These are phyloP conservation scores for Ilyonectria mors-panacis DNA, from an alignment of 2,329 filamentous ascomycete species.

Conservation along the genomic window DNA sequence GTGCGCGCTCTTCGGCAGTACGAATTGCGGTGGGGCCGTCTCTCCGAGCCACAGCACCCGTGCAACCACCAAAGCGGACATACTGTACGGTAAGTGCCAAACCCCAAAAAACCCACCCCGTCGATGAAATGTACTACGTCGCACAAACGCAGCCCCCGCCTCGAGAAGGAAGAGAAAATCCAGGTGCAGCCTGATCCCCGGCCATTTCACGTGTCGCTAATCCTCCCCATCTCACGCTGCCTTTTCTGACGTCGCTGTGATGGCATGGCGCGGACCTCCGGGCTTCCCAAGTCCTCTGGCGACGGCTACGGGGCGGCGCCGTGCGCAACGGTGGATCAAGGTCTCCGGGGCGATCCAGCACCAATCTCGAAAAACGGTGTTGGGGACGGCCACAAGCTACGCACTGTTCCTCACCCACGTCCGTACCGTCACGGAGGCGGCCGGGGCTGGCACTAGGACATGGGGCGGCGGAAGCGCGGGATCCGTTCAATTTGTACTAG, in stretches of 20 bases:
- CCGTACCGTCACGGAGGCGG: conserved; percentile 27
- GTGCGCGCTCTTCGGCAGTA: conserved; percentile 18
- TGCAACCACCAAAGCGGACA: conserved; percentile 8
- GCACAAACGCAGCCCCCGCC: neutral
- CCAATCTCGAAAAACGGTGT: neutral
- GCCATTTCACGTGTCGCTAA: no score
- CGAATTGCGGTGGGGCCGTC: conserved; percentile 29
- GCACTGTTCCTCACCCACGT: neutral
- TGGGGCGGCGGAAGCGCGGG: conserved; percentile 14
- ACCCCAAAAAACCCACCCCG: conserved; percentile 6
- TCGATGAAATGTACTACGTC: neutral
- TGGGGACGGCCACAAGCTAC: neutral
- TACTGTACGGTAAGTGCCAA: conserved; percentile 23
- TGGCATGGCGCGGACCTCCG: neutral
- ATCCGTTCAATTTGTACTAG: conserved; percentile 15
- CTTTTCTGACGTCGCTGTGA: neutral
- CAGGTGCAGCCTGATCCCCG: neutral
- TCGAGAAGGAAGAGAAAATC: neutral
- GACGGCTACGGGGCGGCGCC: conserved; percentile 2
- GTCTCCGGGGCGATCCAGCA: neutral
- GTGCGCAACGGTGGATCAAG: conserved; percentile 4
- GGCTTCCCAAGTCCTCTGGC: neutral
- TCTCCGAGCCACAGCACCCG: conserved; percentile 25
- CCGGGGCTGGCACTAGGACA: conserved; percentile 19
- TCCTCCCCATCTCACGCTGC: neutral